Base-by-base conservation (phyloP, 805 yeast genomes). In the Wickerhamiella siamensis region DNA sequence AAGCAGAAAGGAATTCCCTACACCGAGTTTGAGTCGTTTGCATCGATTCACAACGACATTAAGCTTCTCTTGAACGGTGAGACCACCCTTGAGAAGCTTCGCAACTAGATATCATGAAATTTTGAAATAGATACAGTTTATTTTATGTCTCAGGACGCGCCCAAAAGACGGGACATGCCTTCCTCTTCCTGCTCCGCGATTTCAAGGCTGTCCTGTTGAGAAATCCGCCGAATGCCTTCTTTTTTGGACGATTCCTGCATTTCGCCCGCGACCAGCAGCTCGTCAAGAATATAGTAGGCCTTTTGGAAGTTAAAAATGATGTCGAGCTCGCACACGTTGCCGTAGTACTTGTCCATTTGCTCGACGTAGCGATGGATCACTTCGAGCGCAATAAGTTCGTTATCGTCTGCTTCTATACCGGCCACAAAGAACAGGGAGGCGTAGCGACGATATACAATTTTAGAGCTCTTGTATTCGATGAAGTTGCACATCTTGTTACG, bases 401-500 rank as follows among this genome's bases (percentile, higher is more conserved):
- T 91, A 55, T 83, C 95, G 36, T 74, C 79, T 34, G 72, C 69
- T 40, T 81, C 91, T 21, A 87, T 75, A 0, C 95, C 95, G 31
- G 83, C 80, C 38, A 91, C 72, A 62, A 91, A 91, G 53, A 83
- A 91, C 43, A 91, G 65, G 37, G 95, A 83, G 1, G 98, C 98
- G 57, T 91, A 91, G 49, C 97, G 71, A 51, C 94, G 71, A 59
- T 91, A 91, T 4, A 88, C 83, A 14, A 93, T 75, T 60, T 88
- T 91, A 43, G 77, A 70, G 56, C 79, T 88, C 49, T 77, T 77
- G 58, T 83, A 82, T 58, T 87, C 97, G 37, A 87, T 64, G 42
- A 87, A 86, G 59, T 86, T 88, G 63, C 97, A 87, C 97, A 91
- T 88, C 61, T 83, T 86, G 24, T 94, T 80, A 46, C 93, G 73